A percentile compares a stretch with the other conserved stretches of the same genome.
Evolutionary conservation across 148 eudicot genomes (phyloP).

Genomic region (Drosera capensis): DNA sequence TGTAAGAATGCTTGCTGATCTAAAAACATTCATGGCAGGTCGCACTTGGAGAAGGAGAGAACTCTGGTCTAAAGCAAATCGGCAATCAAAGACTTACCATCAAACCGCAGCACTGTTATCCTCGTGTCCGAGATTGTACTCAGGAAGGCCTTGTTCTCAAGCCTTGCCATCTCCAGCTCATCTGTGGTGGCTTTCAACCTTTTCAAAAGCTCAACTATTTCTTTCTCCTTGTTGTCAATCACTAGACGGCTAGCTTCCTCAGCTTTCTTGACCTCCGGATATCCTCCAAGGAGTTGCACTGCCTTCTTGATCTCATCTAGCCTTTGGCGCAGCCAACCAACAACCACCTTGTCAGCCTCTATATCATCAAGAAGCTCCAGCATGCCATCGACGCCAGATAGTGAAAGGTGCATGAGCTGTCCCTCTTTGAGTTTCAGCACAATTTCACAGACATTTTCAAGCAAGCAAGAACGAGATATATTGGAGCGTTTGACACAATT

Average conservation of each 20-base stretch:
- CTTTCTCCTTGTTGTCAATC: neutral
- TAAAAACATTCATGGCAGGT: too few relatives aligned
- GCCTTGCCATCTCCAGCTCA: neutral
- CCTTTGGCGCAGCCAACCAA: slow-evolving; percentile 14
- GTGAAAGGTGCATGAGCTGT: slow-evolving; percentile 6
- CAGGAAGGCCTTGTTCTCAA: neutral
- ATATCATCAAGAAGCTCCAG: slow-evolving; percentile 8
- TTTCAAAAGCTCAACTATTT: too few relatives aligned
- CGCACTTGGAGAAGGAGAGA: too few relatives aligned
- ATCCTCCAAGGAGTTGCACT: slow-evolving; percentile 7
- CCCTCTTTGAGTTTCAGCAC: slow-evolving; percentile 4
- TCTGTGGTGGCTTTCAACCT: slow-evolving; percentile 1
- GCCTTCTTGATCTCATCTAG: slow-evolving; percentile 9
- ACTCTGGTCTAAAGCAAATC: neutral
- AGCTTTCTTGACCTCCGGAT: slow-evolving; percentile 4
- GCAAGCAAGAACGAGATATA: slow-evolving; percentile 6
- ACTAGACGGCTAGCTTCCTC: neutral
- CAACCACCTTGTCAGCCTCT: slow-evolving; percentile 5
- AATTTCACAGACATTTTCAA: slow-evolving; percentile 11
- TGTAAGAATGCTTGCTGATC: too few relatives aligned
- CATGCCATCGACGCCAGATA: slow-evolving; percentile 5
- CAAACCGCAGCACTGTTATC: neutral
- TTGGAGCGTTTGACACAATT: slow-evolving; percentile 4
- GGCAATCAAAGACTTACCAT: neutral
- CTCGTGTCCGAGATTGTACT: neutral